These are phyloP conservation scores for Aspergillus niger DNA, from an alignment of 2,329 filamentous ascomycete species.

Conservation along the genomic window DNA sequence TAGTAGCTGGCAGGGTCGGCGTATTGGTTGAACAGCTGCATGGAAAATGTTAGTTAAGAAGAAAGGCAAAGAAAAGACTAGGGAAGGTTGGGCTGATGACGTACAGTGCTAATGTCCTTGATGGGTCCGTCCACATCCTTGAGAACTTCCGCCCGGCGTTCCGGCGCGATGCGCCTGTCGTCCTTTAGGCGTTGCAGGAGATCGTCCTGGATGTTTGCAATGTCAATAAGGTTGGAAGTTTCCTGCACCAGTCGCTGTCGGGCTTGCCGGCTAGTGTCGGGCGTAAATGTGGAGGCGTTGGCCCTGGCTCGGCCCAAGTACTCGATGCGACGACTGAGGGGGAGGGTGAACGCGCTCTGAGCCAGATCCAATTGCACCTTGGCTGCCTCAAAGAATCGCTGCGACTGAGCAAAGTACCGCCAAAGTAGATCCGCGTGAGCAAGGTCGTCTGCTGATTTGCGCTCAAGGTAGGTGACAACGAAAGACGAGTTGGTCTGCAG, in stretches of 20 bases:
- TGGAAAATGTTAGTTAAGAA: constrained; percentile 15
- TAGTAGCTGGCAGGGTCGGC: constrained; percentile 91
- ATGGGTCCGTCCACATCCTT: constrained; percentile 75
- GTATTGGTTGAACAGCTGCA: constrained; percentile 85
- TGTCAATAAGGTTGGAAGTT: constrained; percentile 81
- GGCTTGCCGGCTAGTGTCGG: constrained; percentile 73
- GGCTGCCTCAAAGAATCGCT: constrained; percentile 82
- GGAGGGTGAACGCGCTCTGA: constrained; percentile 75
- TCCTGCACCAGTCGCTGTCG: constrained; percentile 84
- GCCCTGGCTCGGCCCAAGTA: constrained; percentile 89
- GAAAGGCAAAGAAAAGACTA: constrained; percentile 1
- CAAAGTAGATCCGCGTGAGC: constrained; percentile 88
- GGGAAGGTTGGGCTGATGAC: constrained; percentile 34
- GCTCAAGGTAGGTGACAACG: constrained; percentile 81
- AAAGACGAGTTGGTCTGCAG: constrained; percentile 82
- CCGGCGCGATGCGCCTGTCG: constrained; percentile 68
- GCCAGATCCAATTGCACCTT: constrained; percentile 82
- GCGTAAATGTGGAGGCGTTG: constrained; percentile 82
- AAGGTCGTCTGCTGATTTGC: constrained; percentile 70
- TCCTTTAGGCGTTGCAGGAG: constrained; percentile 74
- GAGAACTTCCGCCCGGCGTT: constrained; percentile 66
- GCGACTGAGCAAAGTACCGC: constrained; percentile 84
- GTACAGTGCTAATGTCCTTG: constrained; percentile 72
- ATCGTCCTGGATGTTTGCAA: constrained; percentile 94
- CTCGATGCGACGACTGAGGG: constrained; percentile 82